Evolutionary conservation across 2,329 filamentous ascomycete species (phyloP), one percentile per base, ranked within the genome.

Genomic region (Cyphellophora attinorum): DNA sequence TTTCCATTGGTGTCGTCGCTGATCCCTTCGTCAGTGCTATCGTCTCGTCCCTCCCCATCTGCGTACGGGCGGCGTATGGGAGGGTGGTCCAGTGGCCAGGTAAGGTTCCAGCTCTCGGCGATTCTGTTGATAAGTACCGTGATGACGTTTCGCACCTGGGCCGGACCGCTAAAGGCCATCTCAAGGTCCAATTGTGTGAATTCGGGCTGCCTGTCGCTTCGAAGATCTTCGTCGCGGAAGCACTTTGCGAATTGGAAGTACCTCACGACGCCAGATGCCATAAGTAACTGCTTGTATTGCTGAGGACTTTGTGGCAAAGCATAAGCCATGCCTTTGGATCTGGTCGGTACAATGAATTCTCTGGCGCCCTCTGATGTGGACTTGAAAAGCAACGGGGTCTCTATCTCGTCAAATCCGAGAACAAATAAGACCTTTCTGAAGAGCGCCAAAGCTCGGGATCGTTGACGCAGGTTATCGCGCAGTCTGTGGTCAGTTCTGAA

Each of bases 231-330:
- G 52, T 98, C 93, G 11, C 91, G 79, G 59, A 95, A 98, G 54
- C 91, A 98, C 44, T 78, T 80, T 2, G 91, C 93, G 61, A 95
- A 85, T 51, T 98, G 91, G 58, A 81, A 93, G 56, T 98, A 98
- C 27, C 72, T 75, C 1, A 70, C 63, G 8, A 95, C 72, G 0
- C 89, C 89, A 41, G 83, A 82, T 0, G 86, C 84, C 86, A 98
- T 96, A 27, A 98, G 71, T 2, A 95, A 84, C 62, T 98, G 91
- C 62, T 98, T 98, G 56, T 96, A 98, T 57, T 98, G 91, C 57
- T 98, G 91, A 1, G 91, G 91, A 46, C 89, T 96, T 56, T 98
- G 93, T 0, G 88, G 88, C 13, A 98, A 65, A 6, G 91, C 91
- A 57, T 96, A 98, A 3, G 85, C 86, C 40, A 78, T 64, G 0